A percentile compares a stretch with the other conserved stretches of the same genome.
Conservation (phyloP, 2,329 filamentous ascomycete species). For the Colletotrichum australisinense region DNA sequence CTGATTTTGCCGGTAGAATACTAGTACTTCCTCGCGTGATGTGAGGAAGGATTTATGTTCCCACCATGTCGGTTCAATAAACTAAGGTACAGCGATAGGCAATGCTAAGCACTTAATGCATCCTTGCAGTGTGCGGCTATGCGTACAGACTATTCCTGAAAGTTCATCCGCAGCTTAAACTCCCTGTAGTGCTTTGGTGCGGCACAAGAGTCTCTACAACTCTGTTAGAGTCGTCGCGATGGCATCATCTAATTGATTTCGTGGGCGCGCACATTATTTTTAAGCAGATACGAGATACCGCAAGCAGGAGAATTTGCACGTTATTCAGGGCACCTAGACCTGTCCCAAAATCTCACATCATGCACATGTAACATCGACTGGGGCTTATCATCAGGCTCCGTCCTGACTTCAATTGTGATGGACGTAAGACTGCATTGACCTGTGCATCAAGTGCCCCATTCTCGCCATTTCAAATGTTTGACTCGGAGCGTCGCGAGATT, state of each 20-base stretch:
- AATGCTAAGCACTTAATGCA: neutral
- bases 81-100: neutral
- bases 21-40: neutral
- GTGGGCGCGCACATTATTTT: too few species aligned
- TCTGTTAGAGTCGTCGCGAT: neutral
- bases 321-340: neutral
- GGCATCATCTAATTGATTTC: neutral
- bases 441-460: neutral
- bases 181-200: neutral
- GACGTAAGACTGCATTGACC: neutral
- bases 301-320: neutral
- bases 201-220: neutral
- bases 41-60: neutral
- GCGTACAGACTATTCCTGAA: neutral
- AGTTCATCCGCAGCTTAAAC: neutral
- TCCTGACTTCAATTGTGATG: neutral
- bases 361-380: neutral
- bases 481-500: neutral
- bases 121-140: neutral
- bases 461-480: neutral
- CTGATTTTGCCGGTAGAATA: neutral
- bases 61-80: neutral
- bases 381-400: too few species aligned
- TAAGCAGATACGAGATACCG: neutral
- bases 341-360: neutral